Conservation (phyloP, 75 land plant species). For the Adiantum capillusveneris region DNA sequence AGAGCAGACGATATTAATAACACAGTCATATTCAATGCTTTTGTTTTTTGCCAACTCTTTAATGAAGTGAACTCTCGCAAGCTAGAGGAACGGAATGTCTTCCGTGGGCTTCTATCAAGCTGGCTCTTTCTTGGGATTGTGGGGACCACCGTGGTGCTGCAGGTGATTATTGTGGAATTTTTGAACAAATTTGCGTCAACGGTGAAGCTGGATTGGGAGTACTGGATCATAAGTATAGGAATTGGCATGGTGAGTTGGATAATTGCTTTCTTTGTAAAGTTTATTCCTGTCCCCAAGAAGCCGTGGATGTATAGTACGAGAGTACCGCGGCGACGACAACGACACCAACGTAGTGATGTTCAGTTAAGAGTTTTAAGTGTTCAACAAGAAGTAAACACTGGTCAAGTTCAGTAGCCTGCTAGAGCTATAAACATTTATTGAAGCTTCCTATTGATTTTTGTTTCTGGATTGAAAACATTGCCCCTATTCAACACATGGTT, state of each 20-base stretch:
- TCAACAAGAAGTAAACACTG: too few species aligned
- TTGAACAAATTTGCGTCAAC: slow-evolving; percentile 41
- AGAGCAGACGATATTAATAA: slow-evolving; percentile 16
- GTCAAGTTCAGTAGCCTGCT: too few species aligned
- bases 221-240: slow-evolving; percentile 28
- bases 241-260: slow-evolving; percentile 46
- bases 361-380: too few species aligned
- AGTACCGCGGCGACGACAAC: too few species aligned
- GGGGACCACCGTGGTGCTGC: slow-evolving; percentile 4
- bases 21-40: slow-evolving; percentile 51
- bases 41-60: too few species aligned
- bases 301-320: too few species aligned
- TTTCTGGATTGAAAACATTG: too few species aligned
- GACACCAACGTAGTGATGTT: too few species aligned
- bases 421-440: too few species aligned
- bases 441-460: too few species aligned
- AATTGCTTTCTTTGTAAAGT: slow-evolving; percentile 42
- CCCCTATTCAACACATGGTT: too few species aligned
- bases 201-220: slow-evolving; percentile 18
- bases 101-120: slow-evolving; percentile 32
- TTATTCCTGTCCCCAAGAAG: slow-evolving; percentile 41
- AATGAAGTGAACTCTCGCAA: slow-evolving; percentile 50
- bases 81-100: slow-evolving; percentile 41
- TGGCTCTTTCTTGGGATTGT: slow-evolving; percentile 35
- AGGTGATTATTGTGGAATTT: slow-evolving; percentile 48